Percentiles rank a stretch among this genome's conserved stretches.
phyloP scores from a whole-genome alignment of 257 asterid genomes.

The Fraxinus excelsior region DNA sequence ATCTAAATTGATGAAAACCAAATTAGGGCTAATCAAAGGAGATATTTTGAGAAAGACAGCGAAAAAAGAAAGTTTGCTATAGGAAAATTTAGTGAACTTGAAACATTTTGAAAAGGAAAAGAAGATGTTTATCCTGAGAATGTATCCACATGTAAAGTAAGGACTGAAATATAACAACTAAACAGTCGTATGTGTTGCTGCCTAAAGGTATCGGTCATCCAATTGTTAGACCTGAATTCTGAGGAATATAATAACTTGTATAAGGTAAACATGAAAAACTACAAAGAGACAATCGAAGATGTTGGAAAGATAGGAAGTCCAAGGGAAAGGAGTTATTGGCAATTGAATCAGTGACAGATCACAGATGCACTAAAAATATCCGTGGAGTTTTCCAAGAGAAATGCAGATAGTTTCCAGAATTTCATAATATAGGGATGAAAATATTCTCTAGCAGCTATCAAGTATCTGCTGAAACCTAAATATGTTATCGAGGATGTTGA shows the following conservation, averaged over 20 bases:
- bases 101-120: background rate
- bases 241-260: background rate
- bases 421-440: background rate
- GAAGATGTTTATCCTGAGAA: background rate
- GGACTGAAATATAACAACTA: background rate
- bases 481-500: background rate
- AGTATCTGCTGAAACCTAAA: background rate
- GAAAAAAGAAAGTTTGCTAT: background rate
- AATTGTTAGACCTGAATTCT: background rate
- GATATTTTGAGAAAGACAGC: background rate
- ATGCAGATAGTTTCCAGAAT: slow-evolving; percentile 7
- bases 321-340: background rate
- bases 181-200: background rate
- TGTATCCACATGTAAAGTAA: background rate
- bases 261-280: background rate
- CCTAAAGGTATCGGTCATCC: background rate
- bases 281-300: slow-evolving; percentile 1
- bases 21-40: background rate
- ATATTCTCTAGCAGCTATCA: slow-evolving; percentile 2
- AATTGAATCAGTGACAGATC: background rate
- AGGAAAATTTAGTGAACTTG: background rate
- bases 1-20: background rate
- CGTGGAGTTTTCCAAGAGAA: background rate
- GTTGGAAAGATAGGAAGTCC: background rate
- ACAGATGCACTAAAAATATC: background rate